Conservation (phyloP, 768 basidiomycete genomes). For the Coprinopsis marcescibilis region DNA sequence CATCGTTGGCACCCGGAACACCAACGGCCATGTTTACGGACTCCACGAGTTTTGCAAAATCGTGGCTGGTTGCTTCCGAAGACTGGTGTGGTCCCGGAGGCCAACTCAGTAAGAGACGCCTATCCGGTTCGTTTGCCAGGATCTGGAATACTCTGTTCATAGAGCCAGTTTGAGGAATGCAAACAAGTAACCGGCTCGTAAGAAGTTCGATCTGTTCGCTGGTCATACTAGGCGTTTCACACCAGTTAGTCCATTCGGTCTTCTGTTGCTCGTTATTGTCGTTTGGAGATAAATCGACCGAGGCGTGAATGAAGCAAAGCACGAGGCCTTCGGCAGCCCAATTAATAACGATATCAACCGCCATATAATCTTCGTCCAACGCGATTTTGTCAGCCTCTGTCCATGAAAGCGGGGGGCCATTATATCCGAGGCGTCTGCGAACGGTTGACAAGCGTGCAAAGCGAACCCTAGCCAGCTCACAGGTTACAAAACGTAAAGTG, state of each 20-base stretch:
- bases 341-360: constrained; percentile 85
- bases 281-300: constrained; percentile 58
- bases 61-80: constrained; percentile 36
- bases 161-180: constrained; percentile 43
- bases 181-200: constrained; percentile 50
- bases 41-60: constrained; percentile 57
- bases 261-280: constrained; percentile 75
- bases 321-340: constrained; percentile 85
- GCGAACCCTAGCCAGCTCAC: constrained; percentile 48
- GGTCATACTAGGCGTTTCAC: constrained; percentile 66
- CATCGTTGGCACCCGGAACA: constrained; percentile 50
- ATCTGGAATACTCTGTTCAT: constrained; percentile 76
- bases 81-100: constrained; percentile 52
- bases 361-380: constrained; percentile 72
- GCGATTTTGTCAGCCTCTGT: constrained; percentile 63
- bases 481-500: constrained; percentile 1
- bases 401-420: constrained; percentile 50
- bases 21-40: constrained; percentile 58
- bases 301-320: constrained; percentile 84
- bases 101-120: constrained; percentile 66
- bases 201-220: constrained; percentile 53
- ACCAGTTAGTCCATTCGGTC: constrained; percentile 85
- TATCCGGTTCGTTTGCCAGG: constrained; percentile 52
- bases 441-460: constrained; percentile 73
- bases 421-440: constrained; percentile 66